Conservation (phyloP, 208 protist species). For the Crithidia sp. region DNA sequence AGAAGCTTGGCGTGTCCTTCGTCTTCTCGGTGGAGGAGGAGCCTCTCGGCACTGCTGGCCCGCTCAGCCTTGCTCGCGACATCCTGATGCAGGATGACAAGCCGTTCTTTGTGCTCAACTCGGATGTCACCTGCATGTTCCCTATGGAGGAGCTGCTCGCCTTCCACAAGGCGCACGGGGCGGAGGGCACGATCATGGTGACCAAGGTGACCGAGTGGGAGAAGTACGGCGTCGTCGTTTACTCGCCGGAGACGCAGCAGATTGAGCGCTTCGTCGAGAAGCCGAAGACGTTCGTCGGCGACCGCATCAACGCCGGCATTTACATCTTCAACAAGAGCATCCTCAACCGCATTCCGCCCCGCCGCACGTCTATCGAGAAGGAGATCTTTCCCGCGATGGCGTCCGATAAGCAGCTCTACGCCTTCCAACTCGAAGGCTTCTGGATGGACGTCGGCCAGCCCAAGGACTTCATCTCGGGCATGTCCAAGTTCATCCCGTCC, state of each 20-base stretch:
- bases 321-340: conserved; percentile 97
- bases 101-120: conserved; percentile 98
- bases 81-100: conserved; percentile 85
- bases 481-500: conserved; percentile 85
- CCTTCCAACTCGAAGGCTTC: conserved; percentile 95
- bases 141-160: conserved; percentile 93
- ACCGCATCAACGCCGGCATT: conserved; percentile 98
- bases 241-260: conserved; percentile 78
- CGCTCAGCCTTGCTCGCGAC: conserved; percentile 94
- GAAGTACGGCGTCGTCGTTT: conserved; percentile 98
- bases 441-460: conserved; percentile 99
- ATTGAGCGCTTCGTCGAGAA: conserved; percentile 97
- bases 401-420: conserved; percentile 91
- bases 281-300: conserved; percentile 95
- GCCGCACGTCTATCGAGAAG: conserved; percentile 96
- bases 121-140: conserved; percentile 97
- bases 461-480: conserved; percentile 93
- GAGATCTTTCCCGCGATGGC: conserved; percentile 97
- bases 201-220: conserved; percentile 96
- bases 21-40: conserved; percentile 95
- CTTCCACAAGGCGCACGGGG: conserved; percentile 95
- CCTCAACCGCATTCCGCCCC: conserved; percentile 93
- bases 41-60: conserved; percentile 98
- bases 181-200: conserved; percentile 97
- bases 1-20: conserved; percentile 94